These are phyloP conservation scores for Nakazawaea wyomingensis DNA, from an alignment of 805 yeast species.

Conservation along the genomic window DNA sequence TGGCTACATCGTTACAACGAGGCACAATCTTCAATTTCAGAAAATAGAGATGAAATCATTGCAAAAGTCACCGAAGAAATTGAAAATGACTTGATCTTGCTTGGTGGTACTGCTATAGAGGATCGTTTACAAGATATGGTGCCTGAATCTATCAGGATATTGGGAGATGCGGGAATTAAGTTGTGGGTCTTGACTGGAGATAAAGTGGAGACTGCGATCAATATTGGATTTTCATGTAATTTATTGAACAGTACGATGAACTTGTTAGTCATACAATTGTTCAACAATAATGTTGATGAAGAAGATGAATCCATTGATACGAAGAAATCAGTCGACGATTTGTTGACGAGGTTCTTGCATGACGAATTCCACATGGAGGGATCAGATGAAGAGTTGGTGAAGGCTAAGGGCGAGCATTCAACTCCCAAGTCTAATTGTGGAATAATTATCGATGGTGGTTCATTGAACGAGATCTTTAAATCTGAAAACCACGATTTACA, in stretches of 20 bases:
- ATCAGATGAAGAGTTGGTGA: slow-evolving; percentile 47
- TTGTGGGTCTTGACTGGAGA: slow-evolving; percentile 87
- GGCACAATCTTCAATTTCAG: slow-evolving; percentile 60
- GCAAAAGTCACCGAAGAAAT: slow-evolving; percentile 71
- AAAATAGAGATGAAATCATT: slow-evolving; percentile 62
- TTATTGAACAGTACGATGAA: slow-evolving; percentile 73
- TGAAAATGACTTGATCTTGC: slow-evolving; percentile 56
- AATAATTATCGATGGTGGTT: slow-evolving; percentile 77
- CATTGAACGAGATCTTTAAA: slow-evolving; percentile 48
- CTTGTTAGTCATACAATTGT: slow-evolving; percentile 55
- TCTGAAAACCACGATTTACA: slow-evolving; percentile 33
- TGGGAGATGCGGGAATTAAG: slow-evolving; percentile 75
- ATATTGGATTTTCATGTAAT: slow-evolving; percentile 83
- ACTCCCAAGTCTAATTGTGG: slow-evolving; percentile 67
- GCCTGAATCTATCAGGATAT: slow-evolving; percentile 68
- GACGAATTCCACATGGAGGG: slow-evolving; percentile 58
- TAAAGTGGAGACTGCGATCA: slow-evolving; percentile 85
- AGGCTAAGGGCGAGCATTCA: slow-evolving; percentile 54
- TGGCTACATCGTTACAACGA: slow-evolving; percentile 61
- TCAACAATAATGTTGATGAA: slow-evolving; percentile 43
- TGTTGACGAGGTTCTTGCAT: slow-evolving; percentile 48
- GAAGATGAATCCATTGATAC: slow-evolving; percentile 18
- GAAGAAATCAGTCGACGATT: slow-evolving; percentile 33
- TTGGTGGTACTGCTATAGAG: slow-evolving; percentile 87
- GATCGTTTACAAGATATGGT: slow-evolving; percentile 84